phyloP scores from a whole-genome alignment of 352 stramenopile species.

The Globisporangium parvum region DNA sequence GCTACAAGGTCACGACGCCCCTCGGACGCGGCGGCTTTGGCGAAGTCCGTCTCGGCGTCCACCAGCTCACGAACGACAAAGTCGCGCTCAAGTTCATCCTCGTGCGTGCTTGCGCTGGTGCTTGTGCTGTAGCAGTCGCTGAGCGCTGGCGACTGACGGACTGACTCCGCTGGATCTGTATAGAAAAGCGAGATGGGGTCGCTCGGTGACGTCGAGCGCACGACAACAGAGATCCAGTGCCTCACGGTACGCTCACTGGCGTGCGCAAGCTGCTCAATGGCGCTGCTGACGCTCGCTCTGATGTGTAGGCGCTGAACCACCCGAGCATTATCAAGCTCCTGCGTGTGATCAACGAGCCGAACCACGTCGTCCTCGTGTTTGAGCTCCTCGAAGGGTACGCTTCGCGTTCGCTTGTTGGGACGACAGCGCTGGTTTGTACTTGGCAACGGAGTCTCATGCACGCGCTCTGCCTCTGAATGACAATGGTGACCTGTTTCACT shows the following conservation, averaged over 20 bases:
- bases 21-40: slow-evolving; percentile 79
- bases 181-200: slow-evolving; percentile 85
- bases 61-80: slow-evolving; percentile 82
- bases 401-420: not conserved
- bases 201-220: slow-evolving; percentile 82
- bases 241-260: slow-evolving; percentile 35
- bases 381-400: slow-evolving; percentile 76
- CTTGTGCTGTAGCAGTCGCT: not conserved
- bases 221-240: slow-evolving; percentile 85
- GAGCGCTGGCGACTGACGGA: not conserved
- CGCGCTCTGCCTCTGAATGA: not conserved
- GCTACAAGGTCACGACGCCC: slow-evolving; percentile 76
- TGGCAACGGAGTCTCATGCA: not conserved
- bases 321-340: slow-evolving; percentile 86
- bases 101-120: slow-evolving; percentile 15
- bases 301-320: slow-evolving; percentile 65
- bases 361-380: slow-evolving; percentile 85
- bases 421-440: not conserved
- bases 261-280: not conserved
- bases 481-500: slow-evolving; percentile 81
- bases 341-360: slow-evolving; percentile 78
- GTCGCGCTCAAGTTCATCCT: slow-evolving; percentile 87
- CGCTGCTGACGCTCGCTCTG: not conserved
- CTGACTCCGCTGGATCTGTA: not conserved
- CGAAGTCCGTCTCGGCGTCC: slow-evolving; percentile 66